Evolutionary conservation across 2,329 filamentous ascomycete genomes (phyloP), one percentile per base, ranked within the genome.

Genomic region (Penicillium sp.): DNA sequence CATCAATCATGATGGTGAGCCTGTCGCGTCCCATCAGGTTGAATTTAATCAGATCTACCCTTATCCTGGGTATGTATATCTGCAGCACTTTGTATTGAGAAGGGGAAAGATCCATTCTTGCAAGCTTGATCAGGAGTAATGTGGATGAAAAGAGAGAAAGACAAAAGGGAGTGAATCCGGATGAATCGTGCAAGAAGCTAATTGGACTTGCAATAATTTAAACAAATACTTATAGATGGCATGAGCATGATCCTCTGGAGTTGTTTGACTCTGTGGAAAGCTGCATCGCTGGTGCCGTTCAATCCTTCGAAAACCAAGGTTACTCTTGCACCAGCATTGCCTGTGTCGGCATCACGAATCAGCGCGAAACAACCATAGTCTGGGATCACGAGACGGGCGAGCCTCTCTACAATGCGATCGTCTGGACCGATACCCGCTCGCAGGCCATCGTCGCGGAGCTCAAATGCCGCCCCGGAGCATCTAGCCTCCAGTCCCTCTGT

Each of bases 341-440:
- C 63, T 80, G 85, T 4, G 77, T 95, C 54, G 90, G 90, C 45
- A 87, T 95, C 64, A 94, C 89, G 46, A 95, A 91, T 70, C 89
- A 95, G 73, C 83, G 90, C 62, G 90, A 95, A 69, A 95, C 90
- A 2, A 90, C 85, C 2, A 77, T 95, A 0, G 82, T 90, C 24
- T 95, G 89, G 89, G 87, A 95, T 67, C 78, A 77, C 52, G 77
- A 79, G 57, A 94, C 86, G 1, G 90, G 90, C 53, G 79, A 91
- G 65, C 82, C 88, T 4, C 75, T 95, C 7, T 78, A 87, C 73
- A 90, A 91, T 64, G 88, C 88, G 43, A 85, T 95, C 54, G 90
- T 89, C 41, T 95, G 90, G 89, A 86, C 89, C 9, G 90, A 95
- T 65, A 95, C 88, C 9, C 79, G 90, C 46, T 90, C 88, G 29